Conservation (phyloP, 192 early-diverging fungal species). For the Backusella sp. region DNA sequence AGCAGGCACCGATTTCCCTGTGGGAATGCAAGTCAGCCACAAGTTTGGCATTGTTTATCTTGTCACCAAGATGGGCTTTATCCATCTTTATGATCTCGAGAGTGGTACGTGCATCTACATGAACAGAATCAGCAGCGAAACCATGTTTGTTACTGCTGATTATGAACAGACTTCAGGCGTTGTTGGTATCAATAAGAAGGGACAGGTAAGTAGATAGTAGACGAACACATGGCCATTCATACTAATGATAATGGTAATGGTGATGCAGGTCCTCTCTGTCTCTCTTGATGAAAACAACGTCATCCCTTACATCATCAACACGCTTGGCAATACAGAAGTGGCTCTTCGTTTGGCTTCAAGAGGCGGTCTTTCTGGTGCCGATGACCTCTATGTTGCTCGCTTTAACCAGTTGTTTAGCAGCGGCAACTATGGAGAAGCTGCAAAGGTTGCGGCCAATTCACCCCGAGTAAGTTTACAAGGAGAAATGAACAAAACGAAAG, state of each 20-base stretch:
- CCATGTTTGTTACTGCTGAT: slow-evolving; percentile 96
- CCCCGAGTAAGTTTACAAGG: slow-evolving; percentile 57
- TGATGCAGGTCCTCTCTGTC: slow-evolving; percentile 85
- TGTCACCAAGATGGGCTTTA: slow-evolving; percentile 97
- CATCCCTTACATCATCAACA: slow-evolving; percentile 87
- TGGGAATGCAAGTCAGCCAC: slow-evolving; percentile 92
- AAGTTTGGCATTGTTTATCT: slow-evolving; percentile 95
- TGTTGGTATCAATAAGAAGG: slow-evolving; percentile 95
- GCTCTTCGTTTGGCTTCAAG: slow-evolving; percentile 91
- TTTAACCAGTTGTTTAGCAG: slow-evolving; percentile 83
- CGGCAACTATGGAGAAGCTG: slow-evolving; percentile 84
- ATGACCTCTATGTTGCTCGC: slow-evolving; percentile 86
- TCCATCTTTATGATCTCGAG: slow-evolving; percentile 97
- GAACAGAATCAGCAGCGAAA: slow-evolving; percentile 96
- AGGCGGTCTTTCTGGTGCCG: slow-evolving; percentile 88
- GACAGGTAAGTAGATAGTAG: slow-evolving; percentile 57
- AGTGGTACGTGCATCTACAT: slow-evolving; percentile 93
- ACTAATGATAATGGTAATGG: too few relatives aligned
- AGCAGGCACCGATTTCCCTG: slow-evolving; percentile 92
- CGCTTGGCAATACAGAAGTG: slow-evolving; percentile 82
- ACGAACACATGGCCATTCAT: too few relatives aligned
- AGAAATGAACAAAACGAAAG: too few relatives aligned
- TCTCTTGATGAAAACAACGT: slow-evolving; percentile 87
- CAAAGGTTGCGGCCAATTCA: slow-evolving; percentile 95
- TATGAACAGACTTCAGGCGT: slow-evolving; percentile 83